Conservation (phyloP, 768 basidiomycete genomes). For the Gymnopilus dilepis region DNA sequence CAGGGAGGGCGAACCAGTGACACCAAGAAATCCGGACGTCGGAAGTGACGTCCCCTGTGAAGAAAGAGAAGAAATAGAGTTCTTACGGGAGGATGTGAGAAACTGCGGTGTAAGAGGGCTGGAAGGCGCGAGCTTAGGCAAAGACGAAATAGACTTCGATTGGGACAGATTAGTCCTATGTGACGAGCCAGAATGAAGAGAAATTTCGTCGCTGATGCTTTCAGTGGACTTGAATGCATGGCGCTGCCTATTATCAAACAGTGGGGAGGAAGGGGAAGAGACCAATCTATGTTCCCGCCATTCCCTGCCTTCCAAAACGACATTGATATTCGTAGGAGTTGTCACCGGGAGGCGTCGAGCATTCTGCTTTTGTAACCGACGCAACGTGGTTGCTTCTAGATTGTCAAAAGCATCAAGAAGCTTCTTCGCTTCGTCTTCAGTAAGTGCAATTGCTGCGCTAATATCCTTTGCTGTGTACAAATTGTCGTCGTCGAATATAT, state of each 20-base stretch:
- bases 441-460: constrained; percentile 59
- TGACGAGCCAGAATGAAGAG: constrained; percentile 49
- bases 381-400: constrained; percentile 63
- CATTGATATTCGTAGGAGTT: constrained; percentile 34
- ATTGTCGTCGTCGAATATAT: constrained; percentile 58
- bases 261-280: constrained; percentile 32
- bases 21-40: constrained; percentile 35
- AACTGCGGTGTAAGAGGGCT: constrained; percentile 38
- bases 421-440: constrained; percentile 68
- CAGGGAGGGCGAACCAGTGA: constrained; percentile 36
- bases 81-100: constrained; percentile 30
- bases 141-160: constrained; percentile 41
- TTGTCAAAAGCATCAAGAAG: constrained; percentile 72
- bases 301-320: constrained; percentile 39
- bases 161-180: constrained; percentile 46
- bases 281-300: constrained; percentile 38
- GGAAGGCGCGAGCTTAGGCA: constrained; percentile 29
- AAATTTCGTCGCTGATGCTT: constrained; percentile 43
- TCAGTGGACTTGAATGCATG: constrained; percentile 1
- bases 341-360: constrained; percentile 38
- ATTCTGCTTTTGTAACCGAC: constrained; percentile 48
- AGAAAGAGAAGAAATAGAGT: constrained; percentile 52
- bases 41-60: constrained; percentile 43
- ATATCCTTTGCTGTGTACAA: constrained; percentile 61
- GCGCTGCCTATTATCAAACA: constrained; percentile 15